These are phyloP conservation scores for Podospora tetraspora DNA, from an alignment of 495 filamentous ascomycete genomes.

Conservation along the genomic window DNA sequence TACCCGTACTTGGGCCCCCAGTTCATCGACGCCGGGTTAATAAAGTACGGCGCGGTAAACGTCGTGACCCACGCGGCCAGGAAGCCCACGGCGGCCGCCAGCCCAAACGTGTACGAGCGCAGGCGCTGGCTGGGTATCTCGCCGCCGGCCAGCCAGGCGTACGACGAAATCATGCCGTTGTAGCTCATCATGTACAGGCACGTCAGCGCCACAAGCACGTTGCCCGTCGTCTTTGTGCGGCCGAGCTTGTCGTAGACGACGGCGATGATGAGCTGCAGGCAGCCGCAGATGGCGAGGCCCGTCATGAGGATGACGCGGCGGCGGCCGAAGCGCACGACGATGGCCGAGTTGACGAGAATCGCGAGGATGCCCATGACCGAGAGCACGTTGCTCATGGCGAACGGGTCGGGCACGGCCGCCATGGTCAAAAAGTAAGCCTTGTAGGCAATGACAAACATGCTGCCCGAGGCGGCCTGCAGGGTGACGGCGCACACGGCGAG, in stretches of 20 bases:
- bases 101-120: conserved; percentile 52
- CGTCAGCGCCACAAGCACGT: conserved; percentile 49
- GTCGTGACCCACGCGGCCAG: conserved; percentile 52
- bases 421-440: conserved; percentile 64
- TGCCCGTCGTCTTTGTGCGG: conserved; percentile 43
- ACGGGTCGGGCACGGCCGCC: conserved; percentile 53
- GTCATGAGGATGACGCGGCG: conserved; percentile 48
- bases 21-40: conserved; percentile 50
- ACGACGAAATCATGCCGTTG: conserved; percentile 51
- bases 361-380: conserved; percentile 52
- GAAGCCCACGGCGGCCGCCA: conserved; percentile 51
- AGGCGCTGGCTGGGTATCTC: conserved; percentile 53
- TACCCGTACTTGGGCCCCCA: conserved; percentile 57
- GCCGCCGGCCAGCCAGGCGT: conserved; percentile 58
- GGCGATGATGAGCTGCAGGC: conserved; percentile 51
- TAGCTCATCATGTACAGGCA: conserved; percentile 55
- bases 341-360: conserved; percentile 48
- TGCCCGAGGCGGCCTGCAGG: conserved; percentile 53
- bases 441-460: conserved; percentile 61
- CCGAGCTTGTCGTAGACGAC: conserved; percentile 48
- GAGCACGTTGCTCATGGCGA: conserved; percentile 55
- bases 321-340: conserved; percentile 51
- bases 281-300: conserved; percentile 50
- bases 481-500: conserved; percentile 47
- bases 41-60: conserved; percentile 58